Conservation (phyloP, 257 asterid genomes). For the Galeopsis tetrahit region DNA sequence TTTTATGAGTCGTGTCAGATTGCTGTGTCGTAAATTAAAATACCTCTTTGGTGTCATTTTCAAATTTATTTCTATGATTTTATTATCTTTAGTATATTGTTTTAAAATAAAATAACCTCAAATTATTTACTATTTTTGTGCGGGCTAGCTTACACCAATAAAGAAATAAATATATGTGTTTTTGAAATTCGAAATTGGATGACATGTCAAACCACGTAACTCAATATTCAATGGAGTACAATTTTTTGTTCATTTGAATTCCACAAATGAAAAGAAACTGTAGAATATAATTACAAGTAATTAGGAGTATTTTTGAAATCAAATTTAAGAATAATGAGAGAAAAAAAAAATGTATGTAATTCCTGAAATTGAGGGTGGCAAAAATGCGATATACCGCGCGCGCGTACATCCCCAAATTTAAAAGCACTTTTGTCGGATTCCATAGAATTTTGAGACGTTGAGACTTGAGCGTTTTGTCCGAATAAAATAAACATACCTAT, state of each 20-base stretch:
- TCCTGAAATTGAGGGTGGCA: conserved; percentile 11
- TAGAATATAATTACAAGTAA: too few species aligned
- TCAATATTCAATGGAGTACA: too few species aligned
- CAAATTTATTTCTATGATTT: neutral
- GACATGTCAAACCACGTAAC: too few species aligned
- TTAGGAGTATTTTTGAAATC: too few species aligned
- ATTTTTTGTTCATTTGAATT: too few species aligned
- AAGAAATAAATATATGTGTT: too few species aligned
- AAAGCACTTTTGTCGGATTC: conserved; percentile 55
- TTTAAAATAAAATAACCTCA: too few species aligned
- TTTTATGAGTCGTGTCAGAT: neutral
- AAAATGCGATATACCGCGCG: conserved; percentile 20
- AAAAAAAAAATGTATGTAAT: neutral
- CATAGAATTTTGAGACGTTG: conserved; percentile 50
- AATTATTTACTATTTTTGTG: too few species aligned
- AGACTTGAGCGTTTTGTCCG: conserved; percentile 39
- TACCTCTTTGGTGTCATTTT: conserved; percentile 1
- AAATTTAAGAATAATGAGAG: neutral
- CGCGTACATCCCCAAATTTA: conserved; percentile 31
- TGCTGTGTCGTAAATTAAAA: neutral
- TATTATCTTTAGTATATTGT: neutral
- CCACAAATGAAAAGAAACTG: too few species aligned
- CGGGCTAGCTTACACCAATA: too few species aligned
- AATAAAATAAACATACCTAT: conserved; percentile 30
- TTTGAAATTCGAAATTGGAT: too few species aligned